Evolutionary conservation across 441 rosid species (phyloP), one percentile per base, ranked within the genome.

Genomic region (Cnidoscolus chayamansa): DNA sequence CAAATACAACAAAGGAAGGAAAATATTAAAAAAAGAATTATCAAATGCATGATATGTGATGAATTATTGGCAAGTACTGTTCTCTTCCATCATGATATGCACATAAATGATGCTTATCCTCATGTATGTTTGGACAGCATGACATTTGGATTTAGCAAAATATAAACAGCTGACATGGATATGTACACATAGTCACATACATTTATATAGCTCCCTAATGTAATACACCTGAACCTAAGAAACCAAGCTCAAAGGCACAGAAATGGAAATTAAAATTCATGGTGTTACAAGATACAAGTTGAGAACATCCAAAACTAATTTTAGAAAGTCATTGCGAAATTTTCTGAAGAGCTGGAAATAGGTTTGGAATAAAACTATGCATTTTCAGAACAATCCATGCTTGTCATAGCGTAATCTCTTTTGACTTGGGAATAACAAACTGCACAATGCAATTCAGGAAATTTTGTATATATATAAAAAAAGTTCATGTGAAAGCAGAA

Each of bases 31-130:
- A 25, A 20, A 31, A 20, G 50, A 45, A 5, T 10, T 6, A 57
- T 57, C 31, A 64, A 10, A 20, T 63, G 53, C 13, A 17, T 40
- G 4, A 48, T 31, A 20, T 10, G 13, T 64, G 47, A 15, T 19
- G 35, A 11, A 3, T 72, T 7, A 9, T 3, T 25, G 55, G 40
- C 13, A 20, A 63, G 54, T 0, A 19, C 51, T 58, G 50, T 40
- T 45, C 30, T 11, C 47, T 50, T 32, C 37, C 35, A 57, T 20
- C 10, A n/a, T 7, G 13, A 56, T 65, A 35, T 25, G 49, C 54
- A 45, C 35, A n/a, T 56, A 32, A 56, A 57, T 48, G 60, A 10
- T 65, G n/a, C 48, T 32, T 65, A 56, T 56, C 43, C 47, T 68
- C 71, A 4, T 17, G 37, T 10, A 55, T 10, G 16, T 54, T 68